Evolutionary conservation across 2,329 filamentous ascomycete species (phyloP).

Genomic region (Aspergillus spinulosporus): DNA sequence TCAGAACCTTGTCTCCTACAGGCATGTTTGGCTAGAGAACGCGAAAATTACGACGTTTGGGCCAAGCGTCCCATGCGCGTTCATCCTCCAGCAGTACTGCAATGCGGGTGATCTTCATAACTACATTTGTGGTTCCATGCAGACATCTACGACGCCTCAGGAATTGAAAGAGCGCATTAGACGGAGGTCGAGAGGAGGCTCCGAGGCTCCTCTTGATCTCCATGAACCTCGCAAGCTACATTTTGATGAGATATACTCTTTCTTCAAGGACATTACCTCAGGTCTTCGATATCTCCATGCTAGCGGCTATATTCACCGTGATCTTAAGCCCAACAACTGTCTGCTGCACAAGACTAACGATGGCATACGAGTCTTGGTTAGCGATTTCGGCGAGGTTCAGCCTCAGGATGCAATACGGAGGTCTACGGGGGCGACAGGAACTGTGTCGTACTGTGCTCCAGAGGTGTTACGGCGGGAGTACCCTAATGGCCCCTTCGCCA

Average conservation of each 20-base stretch:
- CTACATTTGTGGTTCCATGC: slow-evolving; percentile 73
- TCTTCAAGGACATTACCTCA: slow-evolving; percentile 93
- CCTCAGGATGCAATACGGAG: slow-evolving; percentile 76
- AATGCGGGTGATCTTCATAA: slow-evolving; percentile 88
- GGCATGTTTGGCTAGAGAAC: slow-evolving; percentile 96
- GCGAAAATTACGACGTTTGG: slow-evolving; percentile 80
- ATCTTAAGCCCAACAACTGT: slow-evolving; percentile 95
- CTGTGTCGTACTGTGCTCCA: slow-evolving; percentile 95
- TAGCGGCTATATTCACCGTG: slow-evolving; percentile 92
- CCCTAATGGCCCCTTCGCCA: slow-evolving; percentile 71
- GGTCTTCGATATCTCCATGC: slow-evolving; percentile 86
- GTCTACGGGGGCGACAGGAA: slow-evolving; percentile 90
- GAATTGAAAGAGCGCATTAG: slow-evolving; percentile 86
- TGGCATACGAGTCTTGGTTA: slow-evolving; percentile 79
- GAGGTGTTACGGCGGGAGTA: slow-evolving; percentile 74
- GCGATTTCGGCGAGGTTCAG: slow-evolving; percentile 97
- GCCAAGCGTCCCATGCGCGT: slow-evolving; percentile 88
- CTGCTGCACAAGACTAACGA: slow-evolving; percentile 75
- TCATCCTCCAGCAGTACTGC: slow-evolving; percentile 97
- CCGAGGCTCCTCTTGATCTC: slow-evolving; percentile 61
- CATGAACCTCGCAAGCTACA: slow-evolving; percentile 58
- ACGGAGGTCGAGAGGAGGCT: slow-evolving; percentile 74
- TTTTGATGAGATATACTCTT: slow-evolving; percentile 93
- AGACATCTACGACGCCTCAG: slow-evolving; percentile 68
- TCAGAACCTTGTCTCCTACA: slow-evolving; percentile 92